A percentile compares a stretch with the other conserved stretches of the same genome.
These are phyloP conservation scores for Penicillium nucicola DNA, from an alignment of 495 filamentous ascomycete species.

Conservation along the genomic window DNA sequence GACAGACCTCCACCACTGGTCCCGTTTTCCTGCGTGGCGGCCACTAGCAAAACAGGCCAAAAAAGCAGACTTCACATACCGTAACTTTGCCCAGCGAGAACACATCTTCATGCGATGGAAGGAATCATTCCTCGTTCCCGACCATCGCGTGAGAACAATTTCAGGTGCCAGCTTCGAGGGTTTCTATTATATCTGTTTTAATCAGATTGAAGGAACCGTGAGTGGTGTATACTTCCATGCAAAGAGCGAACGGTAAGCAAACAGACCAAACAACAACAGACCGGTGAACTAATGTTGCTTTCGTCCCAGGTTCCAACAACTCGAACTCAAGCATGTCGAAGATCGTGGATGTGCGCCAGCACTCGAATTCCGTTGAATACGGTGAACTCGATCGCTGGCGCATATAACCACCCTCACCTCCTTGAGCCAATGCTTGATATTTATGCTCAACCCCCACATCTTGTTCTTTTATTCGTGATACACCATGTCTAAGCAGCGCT, in stretches of 20 bases:
- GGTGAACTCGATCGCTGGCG: constrained; percentile 17
- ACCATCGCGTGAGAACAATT: constrained; percentile 86
- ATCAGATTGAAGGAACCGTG: constrained; percentile 79
- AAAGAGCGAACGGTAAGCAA: constrained; percentile 87
- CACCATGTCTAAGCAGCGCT: constrained; percentile 4
- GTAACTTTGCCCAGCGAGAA: constrained; percentile 69
- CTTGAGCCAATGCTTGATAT: neutral
- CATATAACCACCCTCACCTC: neutral
- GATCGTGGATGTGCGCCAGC: constrained; percentile 83
- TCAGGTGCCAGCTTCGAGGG: constrained; percentile 95
- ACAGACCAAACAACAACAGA: neutral
- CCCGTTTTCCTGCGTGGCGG: constrained; percentile 80
- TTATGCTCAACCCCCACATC: neutral
- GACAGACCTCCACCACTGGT: constrained; percentile 92
- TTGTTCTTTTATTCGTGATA: neutral
- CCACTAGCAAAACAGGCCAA: constrained; percentile 74
- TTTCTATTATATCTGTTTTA: constrained; percentile 99
- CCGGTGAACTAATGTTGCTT: constrained; percentile 2
- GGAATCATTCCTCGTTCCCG: constrained; percentile 95
- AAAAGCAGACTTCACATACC: constrained; percentile 69
- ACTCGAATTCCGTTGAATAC: constrained; percentile 83
- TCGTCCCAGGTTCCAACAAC: constrained; percentile 73
- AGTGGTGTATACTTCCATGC: constrained; percentile 97
- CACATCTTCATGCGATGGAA: constrained; percentile 99
- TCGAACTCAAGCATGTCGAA: constrained; percentile 83